Conservation (phyloP, 305 asterid species). For the Stenogyne calaminthoides region DNA sequence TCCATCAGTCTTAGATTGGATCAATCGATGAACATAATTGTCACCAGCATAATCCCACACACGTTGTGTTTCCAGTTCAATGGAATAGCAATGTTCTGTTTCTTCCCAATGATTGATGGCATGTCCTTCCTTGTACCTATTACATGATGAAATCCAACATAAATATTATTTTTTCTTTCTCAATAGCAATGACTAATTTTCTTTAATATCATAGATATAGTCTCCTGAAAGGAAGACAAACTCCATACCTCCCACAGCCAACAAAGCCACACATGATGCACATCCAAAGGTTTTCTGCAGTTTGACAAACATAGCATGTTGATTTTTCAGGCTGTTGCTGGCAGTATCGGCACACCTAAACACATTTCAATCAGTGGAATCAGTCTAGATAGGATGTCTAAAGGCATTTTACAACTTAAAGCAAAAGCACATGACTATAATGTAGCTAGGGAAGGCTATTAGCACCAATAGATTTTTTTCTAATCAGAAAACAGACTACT, state of each 20-base stretch:
- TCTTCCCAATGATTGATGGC: slow-evolving; percentile 90
- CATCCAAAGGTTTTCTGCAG: slow-evolving; percentile 97
- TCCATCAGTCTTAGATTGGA: slow-evolving; percentile 95
- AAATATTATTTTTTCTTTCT: slow-evolving; percentile 1
- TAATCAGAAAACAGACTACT: slow-evolving; percentile 7
- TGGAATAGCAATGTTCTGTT: slow-evolving; percentile 93
- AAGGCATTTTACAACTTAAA: slow-evolving; percentile 10
- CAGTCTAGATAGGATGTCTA: slow-evolving; percentile 13
- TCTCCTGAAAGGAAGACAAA: slow-evolving; percentile 26
- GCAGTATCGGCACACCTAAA: slow-evolving; percentile 94
- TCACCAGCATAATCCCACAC: slow-evolving; percentile 98
- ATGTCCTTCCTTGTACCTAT: slow-evolving; percentile 80
- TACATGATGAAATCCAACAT: slow-evolving; percentile 10
- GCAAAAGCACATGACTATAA: slow-evolving; percentile 3
- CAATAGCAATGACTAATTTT: slow-evolving; percentile 12
- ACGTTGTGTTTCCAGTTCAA: slow-evolving; percentile 93
- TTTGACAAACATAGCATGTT: slow-evolving; percentile 74
- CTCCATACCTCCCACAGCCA: slow-evolving; percentile 83
- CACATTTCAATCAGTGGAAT: slow-evolving; percentile 28
- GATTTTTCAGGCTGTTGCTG: slow-evolving; percentile 98
- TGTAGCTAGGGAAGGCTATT: slow-evolving; percentile 13
- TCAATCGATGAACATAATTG: slow-evolving; percentile 93
- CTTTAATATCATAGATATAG: slow-evolving; percentile 23
- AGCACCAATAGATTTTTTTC: not conserved
- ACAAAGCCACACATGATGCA: slow-evolving; percentile 91